These are phyloP conservation scores for Paracamarosporium sp. DNA, from an alignment of 2,329 filamentous ascomycete genomes.

Conservation along the genomic window DNA sequence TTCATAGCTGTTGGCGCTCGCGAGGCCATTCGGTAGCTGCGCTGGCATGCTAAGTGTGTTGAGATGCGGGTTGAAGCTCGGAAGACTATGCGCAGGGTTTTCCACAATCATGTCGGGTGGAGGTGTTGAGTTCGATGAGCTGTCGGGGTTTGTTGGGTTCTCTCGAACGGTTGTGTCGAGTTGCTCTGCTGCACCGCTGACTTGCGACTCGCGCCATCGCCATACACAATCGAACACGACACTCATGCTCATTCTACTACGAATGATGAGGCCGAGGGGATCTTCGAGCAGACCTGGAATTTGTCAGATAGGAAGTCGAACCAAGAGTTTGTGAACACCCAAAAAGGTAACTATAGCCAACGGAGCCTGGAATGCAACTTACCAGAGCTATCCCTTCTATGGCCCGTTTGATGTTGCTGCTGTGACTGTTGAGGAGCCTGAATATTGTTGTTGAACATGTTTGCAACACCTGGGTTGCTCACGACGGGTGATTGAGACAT, in stretches of 20 bases:
- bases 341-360: not conserved
- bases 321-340: not conserved
- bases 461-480: slow-evolving; percentile 37
- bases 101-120: slow-evolving; percentile 50
- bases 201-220: slow-evolving; percentile 77
- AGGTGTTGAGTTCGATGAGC: slow-evolving; percentile 67
- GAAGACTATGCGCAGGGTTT: slow-evolving; percentile 40
- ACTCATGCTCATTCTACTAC: slow-evolving; percentile 84
- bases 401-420: slow-evolving; percentile 21
- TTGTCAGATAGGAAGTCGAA: not conserved
- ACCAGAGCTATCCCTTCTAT: slow-evolving; percentile 33
- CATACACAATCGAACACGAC: slow-evolving; percentile 85
- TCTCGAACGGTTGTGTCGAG: slow-evolving; percentile 75
- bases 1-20: slow-evolving; percentile 57
- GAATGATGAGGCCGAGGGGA: slow-evolving; percentile 79
- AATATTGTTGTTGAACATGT: slow-evolving; percentile 39
- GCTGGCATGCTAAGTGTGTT: slow-evolving; percentile 58
- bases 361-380: not conserved
- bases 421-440: slow-evolving; percentile 21
- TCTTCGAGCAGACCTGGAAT: slow-evolving; percentile 62
- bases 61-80: slow-evolving; percentile 46
- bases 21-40: slow-evolving; percentile 64
- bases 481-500: slow-evolving; percentile 46
- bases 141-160: slow-evolving; percentile 86
- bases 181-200: slow-evolving; percentile 53